Evolutionary conservation across 2,329 filamentous ascomycete species (phyloP).

Genomic region (Saccharata proteae): DNA sequence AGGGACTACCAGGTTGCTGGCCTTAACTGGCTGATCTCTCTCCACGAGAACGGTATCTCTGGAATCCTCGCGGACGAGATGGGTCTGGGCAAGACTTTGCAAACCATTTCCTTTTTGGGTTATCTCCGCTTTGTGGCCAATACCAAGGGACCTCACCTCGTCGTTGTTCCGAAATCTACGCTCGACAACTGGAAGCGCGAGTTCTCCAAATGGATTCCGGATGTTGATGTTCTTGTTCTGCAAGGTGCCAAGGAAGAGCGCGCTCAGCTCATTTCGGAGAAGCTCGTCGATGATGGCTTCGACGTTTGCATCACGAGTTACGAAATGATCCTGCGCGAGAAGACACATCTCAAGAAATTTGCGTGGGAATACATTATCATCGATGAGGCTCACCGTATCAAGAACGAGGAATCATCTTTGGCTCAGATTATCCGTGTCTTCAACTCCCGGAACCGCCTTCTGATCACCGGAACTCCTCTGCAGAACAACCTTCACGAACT

Average conservation of each 20-base stretch:
- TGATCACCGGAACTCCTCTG: constrained; percentile 92
- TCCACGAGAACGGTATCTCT: constrained; percentile 97
- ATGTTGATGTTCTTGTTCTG: constrained; percentile 85
- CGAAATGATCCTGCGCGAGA: constrained; percentile 96
- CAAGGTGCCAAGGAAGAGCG: constrained; percentile 95
- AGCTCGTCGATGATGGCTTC: constrained; percentile 86
- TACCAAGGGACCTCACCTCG: constrained; percentile 80
- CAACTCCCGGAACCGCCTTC: constrained; percentile 83
- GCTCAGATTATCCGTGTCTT: constrained; percentile 95
- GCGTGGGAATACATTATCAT: constrained; percentile 99
- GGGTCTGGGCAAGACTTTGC: constrained; percentile 93
- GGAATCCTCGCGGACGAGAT: constrained; percentile 97
- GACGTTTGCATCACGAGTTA: constrained; percentile 98
- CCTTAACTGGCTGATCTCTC: constrained; percentile 92
- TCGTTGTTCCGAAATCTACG: constrained; percentile 91
- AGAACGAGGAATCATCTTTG: constrained; percentile 95
- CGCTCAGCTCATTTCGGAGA: constrained; percentile 74
- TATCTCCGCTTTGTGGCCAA: constrained; percentile 86
- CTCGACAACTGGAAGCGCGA: constrained; percentile 98
- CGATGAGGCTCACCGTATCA: constrained; percentile 95
- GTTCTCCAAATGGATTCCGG: constrained; percentile 86
- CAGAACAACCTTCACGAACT: constrained; percentile 98
- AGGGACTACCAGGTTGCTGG: constrained; percentile 94
- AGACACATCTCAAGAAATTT: constrained; percentile 89
- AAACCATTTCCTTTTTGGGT: constrained; percentile 93